phyloP scores from a whole-genome alignment of 495 filamentous ascomycete genomes.

The Podospora comata region DNA sequence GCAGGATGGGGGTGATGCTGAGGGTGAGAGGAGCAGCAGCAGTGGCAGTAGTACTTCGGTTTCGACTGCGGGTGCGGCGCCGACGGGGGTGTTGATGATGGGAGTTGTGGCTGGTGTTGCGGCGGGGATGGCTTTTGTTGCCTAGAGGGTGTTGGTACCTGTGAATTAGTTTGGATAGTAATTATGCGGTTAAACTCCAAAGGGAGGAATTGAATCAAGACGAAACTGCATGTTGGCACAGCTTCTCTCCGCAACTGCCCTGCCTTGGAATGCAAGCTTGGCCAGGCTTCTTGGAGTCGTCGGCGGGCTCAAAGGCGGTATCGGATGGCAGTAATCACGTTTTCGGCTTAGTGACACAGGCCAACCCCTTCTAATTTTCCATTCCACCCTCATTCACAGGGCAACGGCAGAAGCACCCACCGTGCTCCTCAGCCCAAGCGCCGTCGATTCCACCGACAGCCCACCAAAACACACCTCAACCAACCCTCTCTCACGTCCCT shows the following conservation, averaged over 20 bases:
- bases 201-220: not conserved
- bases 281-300: not conserved
- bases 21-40: not conserved
- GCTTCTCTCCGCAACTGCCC: not conserved
- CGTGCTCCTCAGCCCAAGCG: constrained; percentile 8
- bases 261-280: not conserved
- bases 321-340: not conserved
- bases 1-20: not conserved
- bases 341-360: constrained; percentile 26
- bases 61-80: constrained; percentile 19
- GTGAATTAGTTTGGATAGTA: not conserved
- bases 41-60: not conserved
- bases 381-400: constrained; percentile 24
- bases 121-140: constrained; percentile 10
- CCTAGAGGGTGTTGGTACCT: not conserved
- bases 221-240: not conserved
- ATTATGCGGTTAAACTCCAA: not conserved
- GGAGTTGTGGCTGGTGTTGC: constrained; percentile 17
- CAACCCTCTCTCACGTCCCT: not conserved
- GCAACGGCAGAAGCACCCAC: constrained; percentile 27
- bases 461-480: constrained; percentile 3
- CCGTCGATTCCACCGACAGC: constrained; percentile 10
- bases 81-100: constrained; percentile 18
- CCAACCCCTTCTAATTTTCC: constrained; percentile 32
- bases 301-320: not conserved